Conservation (phyloP, 257 asterid species). For the Nicotiana obtusifolia region DNA sequence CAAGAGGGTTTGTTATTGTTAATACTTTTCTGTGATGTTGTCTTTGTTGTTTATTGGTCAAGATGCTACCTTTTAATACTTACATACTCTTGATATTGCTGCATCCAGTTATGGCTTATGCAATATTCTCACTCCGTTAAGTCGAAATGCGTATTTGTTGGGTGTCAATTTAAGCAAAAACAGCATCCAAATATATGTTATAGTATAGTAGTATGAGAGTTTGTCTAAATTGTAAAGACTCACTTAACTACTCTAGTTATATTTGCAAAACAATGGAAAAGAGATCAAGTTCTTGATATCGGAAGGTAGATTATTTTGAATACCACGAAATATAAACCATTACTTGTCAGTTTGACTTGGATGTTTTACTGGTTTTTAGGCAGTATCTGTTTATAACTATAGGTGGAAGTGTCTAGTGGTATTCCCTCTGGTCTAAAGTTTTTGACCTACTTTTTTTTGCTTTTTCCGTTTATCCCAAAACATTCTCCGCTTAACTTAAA, state of each 20-base stretch:
- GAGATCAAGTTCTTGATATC: background rate
- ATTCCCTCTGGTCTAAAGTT: background rate
- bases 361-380: background rate
- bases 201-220: background rate
- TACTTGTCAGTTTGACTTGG: background rate
- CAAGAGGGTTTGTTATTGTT: background rate
- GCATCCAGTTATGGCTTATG: background rate
- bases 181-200: background rate
- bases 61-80: background rate
- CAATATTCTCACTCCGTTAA: background rate
- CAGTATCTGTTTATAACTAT: background rate
- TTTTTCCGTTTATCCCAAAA: background rate
- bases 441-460: background rate
- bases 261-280: background rate
- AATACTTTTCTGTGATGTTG: background rate
- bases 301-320: background rate
- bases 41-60: background rate
- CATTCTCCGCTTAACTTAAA: background rate
- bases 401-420: background rate
- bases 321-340: background rate
- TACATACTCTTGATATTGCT: background rate
- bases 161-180: background rate
- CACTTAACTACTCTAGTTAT: too few relatives aligned
- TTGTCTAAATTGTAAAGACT: too few relatives aligned
- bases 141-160: background rate